These are phyloP conservation scores for Blastosporella zonata DNA, from an alignment of 1,284 basidiomycete genomes.

Conservation along the genomic window DNA sequence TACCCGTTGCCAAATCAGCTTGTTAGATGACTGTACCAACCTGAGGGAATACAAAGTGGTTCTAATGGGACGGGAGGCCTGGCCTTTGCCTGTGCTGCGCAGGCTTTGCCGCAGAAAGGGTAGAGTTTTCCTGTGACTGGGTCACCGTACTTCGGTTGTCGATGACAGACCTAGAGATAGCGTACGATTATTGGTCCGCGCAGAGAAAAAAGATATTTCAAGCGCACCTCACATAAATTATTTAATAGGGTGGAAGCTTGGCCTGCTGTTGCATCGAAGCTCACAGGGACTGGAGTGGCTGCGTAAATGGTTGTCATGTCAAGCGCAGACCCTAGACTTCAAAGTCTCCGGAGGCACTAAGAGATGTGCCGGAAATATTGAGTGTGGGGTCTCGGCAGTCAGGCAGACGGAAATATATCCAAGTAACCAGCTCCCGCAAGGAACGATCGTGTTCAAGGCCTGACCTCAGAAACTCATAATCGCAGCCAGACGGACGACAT, in stretches of 20 bases:
- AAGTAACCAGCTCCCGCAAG: too few species aligned
- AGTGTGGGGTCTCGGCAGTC: too few species aligned
- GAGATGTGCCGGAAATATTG: too few species aligned
- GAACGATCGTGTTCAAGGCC: too few species aligned
- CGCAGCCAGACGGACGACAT: too few species aligned
- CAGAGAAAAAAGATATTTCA: background rate
- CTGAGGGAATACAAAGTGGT: background rate
- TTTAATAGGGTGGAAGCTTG: background rate
- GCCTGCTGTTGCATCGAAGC: too few species aligned
- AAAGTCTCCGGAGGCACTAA: too few species aligned
- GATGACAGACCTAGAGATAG: conserved; percentile 3
- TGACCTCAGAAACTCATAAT: too few species aligned
- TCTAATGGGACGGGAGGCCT: background rate
- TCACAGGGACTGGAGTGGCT: too few species aligned
- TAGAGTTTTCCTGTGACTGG: conserved; percentile 3
- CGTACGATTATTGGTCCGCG: background rate
- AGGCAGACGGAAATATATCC: too few species aligned
- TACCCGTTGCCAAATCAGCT: background rate
- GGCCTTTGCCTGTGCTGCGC: conserved; percentile 4
- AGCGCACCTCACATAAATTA: background rate
- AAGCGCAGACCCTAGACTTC: too few species aligned
- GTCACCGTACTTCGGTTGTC: conserved; percentile 2
- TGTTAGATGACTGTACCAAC: background rate
- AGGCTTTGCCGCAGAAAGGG: conserved; percentile 4
- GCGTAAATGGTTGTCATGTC: too few species aligned